These are phyloP conservation scores for Colletotrichum tabaci DNA, from an alignment of 2,329 filamentous ascomycete species.

Conservation along the genomic window DNA sequence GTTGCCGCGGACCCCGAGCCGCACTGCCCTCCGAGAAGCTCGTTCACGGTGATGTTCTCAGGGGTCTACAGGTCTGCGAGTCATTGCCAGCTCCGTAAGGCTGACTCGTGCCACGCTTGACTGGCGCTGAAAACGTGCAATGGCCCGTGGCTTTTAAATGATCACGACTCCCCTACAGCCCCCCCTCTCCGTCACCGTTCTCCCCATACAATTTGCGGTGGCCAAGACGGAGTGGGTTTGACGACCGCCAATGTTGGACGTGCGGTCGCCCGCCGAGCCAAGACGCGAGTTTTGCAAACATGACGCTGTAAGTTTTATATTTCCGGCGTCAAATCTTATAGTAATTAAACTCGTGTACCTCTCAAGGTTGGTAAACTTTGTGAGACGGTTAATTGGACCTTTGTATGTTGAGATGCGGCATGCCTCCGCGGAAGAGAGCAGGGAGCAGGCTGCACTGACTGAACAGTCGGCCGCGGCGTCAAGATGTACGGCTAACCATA, in stretches of 20 bases:
- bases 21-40: conserved; percentile 2
- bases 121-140: not conserved
- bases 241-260: not conserved
- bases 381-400: not conserved
- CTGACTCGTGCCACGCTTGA: conserved; percentile 23
- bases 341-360: not conserved
- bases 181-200: not conserved
- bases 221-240: not conserved
- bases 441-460: not conserved
- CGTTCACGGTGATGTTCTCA: conserved; percentile 7
- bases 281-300: not conserved
- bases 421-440: not conserved
- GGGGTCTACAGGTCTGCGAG: conserved; percentile 22
- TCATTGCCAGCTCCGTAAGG: conserved; percentile 29
- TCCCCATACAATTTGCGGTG: not conserved
- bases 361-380: not conserved
- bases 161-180: not conserved
- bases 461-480: not conserved
- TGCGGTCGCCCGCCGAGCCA: not conserved
- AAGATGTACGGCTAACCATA: not conserved
- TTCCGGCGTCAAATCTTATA: conserved; percentile 46
- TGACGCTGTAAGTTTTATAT: not conserved
- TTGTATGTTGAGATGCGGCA: not conserved
- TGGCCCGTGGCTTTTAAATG: not conserved
- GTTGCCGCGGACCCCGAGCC: conserved; percentile 2